Conservation (phyloP, 73 alveolate species). For the Tetrahymena thermophila region DNA sequence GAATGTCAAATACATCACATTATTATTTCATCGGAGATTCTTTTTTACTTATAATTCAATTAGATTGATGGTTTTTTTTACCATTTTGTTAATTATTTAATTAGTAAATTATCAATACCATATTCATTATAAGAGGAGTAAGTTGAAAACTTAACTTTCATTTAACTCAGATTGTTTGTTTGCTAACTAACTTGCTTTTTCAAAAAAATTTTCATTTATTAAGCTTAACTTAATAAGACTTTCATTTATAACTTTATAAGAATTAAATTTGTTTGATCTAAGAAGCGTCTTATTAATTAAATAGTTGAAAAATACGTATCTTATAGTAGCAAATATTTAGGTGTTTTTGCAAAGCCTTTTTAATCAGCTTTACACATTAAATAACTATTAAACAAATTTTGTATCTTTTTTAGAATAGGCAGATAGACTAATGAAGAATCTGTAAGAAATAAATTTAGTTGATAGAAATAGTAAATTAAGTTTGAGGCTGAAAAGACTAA, state of each 20-base stretch:
- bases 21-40: background rate
- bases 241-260: no score
- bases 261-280: no score
- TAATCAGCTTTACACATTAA: background rate
- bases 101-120: background rate
- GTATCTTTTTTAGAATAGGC: background rate
- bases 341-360: background rate
- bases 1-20: background rate
- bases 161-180: no score
- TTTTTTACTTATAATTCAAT: background rate
- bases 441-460: background rate
- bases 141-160: background rate
- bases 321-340: background rate
- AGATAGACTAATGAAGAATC: background rate
- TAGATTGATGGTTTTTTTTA: background rate
- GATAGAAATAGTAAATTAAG: no score
- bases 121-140: background rate
- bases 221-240: background rate
- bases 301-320: background rate
- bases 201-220: no score
- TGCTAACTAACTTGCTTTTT: background rate
- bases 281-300: background rate
- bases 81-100: background rate
- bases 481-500: background rate
- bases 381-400: no score